Evolutionary conservation across 169 alveolate species (phyloP), one percentile per base, ranked within the genome.

Genomic region (Plasmodium vinckei): DNA sequence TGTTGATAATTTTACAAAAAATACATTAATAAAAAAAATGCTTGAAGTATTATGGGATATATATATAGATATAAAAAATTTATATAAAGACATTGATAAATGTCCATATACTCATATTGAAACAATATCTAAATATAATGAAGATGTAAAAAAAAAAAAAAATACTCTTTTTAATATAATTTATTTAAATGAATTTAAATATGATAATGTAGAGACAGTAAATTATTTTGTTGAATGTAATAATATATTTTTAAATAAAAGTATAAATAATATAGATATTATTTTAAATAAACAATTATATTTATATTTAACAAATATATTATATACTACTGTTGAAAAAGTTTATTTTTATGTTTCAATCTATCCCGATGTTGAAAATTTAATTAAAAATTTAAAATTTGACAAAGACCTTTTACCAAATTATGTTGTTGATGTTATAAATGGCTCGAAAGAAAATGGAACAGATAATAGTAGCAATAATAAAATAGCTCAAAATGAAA

Each of bases 31-130:
- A 23, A 79, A 79, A 60, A 79, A 79, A 19, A 65, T 79, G 63
- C 19, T 79, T 39, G 89, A 79, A 46, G 56, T 65, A 60, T n/a
- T 79, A 61, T 79, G 89, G 89, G 89, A 79, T 60, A n/a, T 79
- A 13, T 79, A 79, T 47, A 79, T 79, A 65, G 89, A 79, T 69
- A 61, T 79, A 44, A 79, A 67, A 59, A 79, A 67, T 47, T 33
- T 79, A 42, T 79, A 65, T 49, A 61, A 79, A 79, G 89, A 79
- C 60, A 79, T 79, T 5, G 89, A 79, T 59, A 79, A 67, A 15
- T 79, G 89, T 27, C 89, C 89, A 13, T 54, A 79, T 19, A 79
- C 89, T 15, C 89, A 79, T 12, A 67, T 79, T n/a, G 89, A 67
- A 39, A 79, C 89, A 0, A 79, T 79, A 46, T 65, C 77, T 46